Conservation (phyloP, 2,329 filamentous ascomycete species). For the Colletotrichum shisoi region DNA sequence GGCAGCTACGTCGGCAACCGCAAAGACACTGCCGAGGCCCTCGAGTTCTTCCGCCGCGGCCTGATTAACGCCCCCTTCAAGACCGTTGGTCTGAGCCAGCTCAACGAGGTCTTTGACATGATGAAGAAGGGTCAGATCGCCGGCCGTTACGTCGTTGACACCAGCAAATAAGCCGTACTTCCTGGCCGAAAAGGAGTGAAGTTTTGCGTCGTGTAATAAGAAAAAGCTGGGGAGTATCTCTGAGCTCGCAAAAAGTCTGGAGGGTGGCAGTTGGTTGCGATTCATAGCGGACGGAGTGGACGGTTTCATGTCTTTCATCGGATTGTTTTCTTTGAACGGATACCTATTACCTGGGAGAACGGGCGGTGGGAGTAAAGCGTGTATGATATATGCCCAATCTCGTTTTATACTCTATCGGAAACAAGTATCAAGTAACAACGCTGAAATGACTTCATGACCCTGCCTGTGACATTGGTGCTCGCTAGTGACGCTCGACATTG, state of each 20-base stretch:
- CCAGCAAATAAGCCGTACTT: conserved; percentile 60
- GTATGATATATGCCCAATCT: conserved; percentile 27
- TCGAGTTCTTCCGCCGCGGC: conserved; percentile 87
- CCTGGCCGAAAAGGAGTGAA: neutral
- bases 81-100: conserved; percentile 79
- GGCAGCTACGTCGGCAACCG: conserved; percentile 94
- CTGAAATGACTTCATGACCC: neutral
- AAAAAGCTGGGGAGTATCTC: conserved; percentile 4
- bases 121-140: conserved; percentile 75
- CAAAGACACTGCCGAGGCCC: conserved; percentile 83
- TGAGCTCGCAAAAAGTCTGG: conserved; percentile 15
- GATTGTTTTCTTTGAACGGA: conserved; percentile 13
- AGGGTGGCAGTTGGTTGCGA: conserved; percentile 8
- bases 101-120: conserved; percentile 80
- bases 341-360: conserved; percentile 24
- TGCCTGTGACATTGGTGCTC: neutral
- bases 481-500: neutral
- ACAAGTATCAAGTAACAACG: conserved; percentile 24
- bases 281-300: conserved; percentile 11
- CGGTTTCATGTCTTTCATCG: conserved; percentile 11
- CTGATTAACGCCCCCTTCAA: conserved; percentile 89
- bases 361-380: conserved; percentile 28
- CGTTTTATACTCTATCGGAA: conserved; percentile 17
- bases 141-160: conserved; percentile 83
- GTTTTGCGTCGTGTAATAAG: neutral